Evolutionary conservation across 139 green algal genomes (phyloP).

Genomic region (Deuterostichococcus epilithicus): DNA sequence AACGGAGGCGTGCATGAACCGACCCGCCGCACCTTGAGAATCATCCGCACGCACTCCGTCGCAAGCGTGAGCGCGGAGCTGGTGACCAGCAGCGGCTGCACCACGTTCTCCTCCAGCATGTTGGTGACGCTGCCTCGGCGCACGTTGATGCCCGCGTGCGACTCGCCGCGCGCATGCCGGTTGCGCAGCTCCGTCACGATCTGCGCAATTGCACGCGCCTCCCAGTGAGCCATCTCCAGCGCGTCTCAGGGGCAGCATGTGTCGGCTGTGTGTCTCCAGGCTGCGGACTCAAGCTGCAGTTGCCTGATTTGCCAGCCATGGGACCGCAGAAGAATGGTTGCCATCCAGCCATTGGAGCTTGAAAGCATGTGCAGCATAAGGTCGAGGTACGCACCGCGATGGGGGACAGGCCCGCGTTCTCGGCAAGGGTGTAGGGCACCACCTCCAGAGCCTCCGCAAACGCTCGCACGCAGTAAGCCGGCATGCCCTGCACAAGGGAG

Average conservation of each 20-base stretch:
- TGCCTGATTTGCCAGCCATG: too few relatives aligned
- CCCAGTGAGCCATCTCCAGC: conserved; percentile 13
- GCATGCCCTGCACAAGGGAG: conserved; percentile 87
- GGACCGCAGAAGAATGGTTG: too few relatives aligned
- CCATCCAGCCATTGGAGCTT: too few relatives aligned
- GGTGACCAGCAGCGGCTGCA: conserved; percentile 95
- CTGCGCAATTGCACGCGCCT: conserved; percentile 12
- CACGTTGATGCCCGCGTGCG: conserved; percentile 74
- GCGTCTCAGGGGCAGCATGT: too few relatives aligned
- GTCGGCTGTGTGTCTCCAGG: too few relatives aligned
- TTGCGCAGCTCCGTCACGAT: conserved; percentile 97
- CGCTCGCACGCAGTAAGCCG: conserved; percentile 82
- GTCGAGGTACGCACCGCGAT: conserved; percentile 45
- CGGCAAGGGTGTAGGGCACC: conserved; percentile 96
- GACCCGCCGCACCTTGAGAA: conserved; percentile 90
- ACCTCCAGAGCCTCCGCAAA: conserved; percentile 98
- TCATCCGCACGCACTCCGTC: conserved; percentile 93
- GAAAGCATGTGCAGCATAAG: background rate
- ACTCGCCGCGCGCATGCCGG: conserved; percentile 63
- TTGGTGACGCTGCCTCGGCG: conserved; percentile 69
- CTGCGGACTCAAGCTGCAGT: too few relatives aligned
- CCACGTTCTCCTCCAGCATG: conserved; percentile 94
- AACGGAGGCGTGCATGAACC: too few relatives aligned
- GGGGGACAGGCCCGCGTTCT: conserved; percentile 97
- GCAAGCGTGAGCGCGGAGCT: conserved; percentile 85